Base-by-base conservation (phyloP, 345 rosid species). In the Kernera saxatilis region DNA sequence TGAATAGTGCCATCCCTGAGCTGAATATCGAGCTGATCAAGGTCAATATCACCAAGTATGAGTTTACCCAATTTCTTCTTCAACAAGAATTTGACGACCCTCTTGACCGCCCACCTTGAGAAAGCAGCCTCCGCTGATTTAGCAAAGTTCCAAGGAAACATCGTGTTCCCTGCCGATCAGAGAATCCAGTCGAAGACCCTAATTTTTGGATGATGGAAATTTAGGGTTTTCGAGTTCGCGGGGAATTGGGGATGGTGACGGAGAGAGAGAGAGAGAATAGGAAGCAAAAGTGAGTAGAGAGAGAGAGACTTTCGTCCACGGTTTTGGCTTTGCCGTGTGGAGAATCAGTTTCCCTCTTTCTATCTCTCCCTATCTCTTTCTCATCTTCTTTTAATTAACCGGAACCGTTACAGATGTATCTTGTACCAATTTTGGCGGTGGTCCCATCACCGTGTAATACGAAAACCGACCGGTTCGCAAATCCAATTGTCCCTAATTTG, bases 11-110 rank as follows among this genome's bases (percentile, higher is more conserved):
- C 99, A 23, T 91, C 78, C 0, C 81, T 27, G 39, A 94, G 97
- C 86, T 91, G 98, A 58, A 93, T 86, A 71, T 91, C 97, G 18
- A 94, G 99, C 78, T 94, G 97, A 52, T 86, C 90, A 65, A 89
- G 86, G 78, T 91, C 95, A 57, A 94, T 89, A 74, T 94, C 99
- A 1, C 96, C 99, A 26, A 86, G 76, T 18, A 94, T 79, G 25
- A 94, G 83, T 72, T 85, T 75, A 33, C 99, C 99, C 54, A 94
- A 53, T 60, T 91, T 94, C 90, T 94, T 94, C 94, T 89, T 93
- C 84, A 93, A 71, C 22, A 93, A 19, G 68, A 93, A 88, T 74
- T 93, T 85, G 62, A 84, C 88, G 15, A 89, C 80, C 78, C 88
- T 84, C 91, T 85, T 94, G 84, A 88, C 79, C 73, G 95, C 96